Base-by-base conservation (phyloP, 768 basidiomycete species). In the Trametes gibbosa region DNA sequence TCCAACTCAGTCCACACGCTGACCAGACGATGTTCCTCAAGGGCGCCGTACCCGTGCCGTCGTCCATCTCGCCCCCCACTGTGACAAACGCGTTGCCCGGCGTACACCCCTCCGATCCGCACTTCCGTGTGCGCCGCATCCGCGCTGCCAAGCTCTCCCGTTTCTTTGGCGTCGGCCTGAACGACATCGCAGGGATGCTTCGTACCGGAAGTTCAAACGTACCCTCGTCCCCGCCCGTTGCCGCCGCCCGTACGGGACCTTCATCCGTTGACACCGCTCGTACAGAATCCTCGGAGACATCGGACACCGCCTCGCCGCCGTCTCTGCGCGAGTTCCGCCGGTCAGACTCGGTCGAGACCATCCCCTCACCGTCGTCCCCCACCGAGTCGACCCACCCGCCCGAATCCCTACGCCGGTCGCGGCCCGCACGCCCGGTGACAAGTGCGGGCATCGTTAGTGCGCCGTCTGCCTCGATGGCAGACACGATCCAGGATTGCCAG, bases 101-200 rank as follows among this genome's bases (percentile, higher is more conserved):
- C 35, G 37, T 23, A 14, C 51, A 58, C 40, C 59, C 62, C 3
- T 24, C 62, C 1, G 53, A 60, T 32, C 59, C 41, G 40, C 47
- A 63, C 35, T 72, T 74, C 64, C 67, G 64, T 25, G 65, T 65
- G 58, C 75, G 78, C 39, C 71, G 78, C n/a, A 68, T 76, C 8
- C 78, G 81, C 29, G 77, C 77, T n/a, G 78, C 77, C 56, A 85
- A 84, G 68, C 69, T 85, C 41, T 74, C 80, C 24, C 78, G 77
- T 43, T 84, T 85, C 70, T 84, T 84, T 67, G 83, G 83, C 14
- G 82, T 84, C 32, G 74, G 70, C 25, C 78, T 77, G 63, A 71
- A 77, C 53, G 79, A 81, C 62, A 72, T 85, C 27, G 68, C 74
- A 1, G 69, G 55, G 21, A 61, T 59, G 49, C 64, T 70, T 35